These are phyloP conservation scores for Candida alai DNA, from an alignment of 805 yeast species.

Conservation along the genomic window DNA sequence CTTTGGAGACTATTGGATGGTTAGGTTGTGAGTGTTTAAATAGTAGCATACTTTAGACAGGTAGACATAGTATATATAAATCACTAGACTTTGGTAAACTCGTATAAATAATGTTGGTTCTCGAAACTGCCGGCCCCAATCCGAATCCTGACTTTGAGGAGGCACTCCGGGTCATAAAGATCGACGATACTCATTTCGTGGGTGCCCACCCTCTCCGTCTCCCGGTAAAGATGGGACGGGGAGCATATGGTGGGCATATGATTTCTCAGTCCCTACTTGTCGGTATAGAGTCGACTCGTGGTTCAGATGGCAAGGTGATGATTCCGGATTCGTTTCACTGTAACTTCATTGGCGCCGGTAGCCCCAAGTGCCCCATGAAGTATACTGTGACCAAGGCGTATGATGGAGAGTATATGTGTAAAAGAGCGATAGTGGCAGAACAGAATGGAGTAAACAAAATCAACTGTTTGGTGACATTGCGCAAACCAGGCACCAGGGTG, in stretches of 20 bases:
- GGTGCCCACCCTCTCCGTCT: slow-evolving; percentile 34
- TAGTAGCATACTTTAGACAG: too few relatives aligned
- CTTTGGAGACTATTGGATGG: too few relatives aligned
- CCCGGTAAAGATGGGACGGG: slow-evolving; percentile 48
- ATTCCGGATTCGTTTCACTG: slow-evolving; percentile 63
- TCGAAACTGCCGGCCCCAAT: slow-evolving; percentile 6
- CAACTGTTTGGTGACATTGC: slow-evolving; percentile 48
- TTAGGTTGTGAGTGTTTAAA: too few relatives aligned
- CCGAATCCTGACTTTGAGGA: slow-evolving; percentile 26
- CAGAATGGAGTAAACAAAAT: slow-evolving; percentile 53
- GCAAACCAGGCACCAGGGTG: slow-evolving; percentile 12
- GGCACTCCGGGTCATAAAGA: slow-evolving; percentile 24
- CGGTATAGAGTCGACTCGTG: slow-evolving; percentile 45
- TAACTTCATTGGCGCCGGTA: slow-evolving; percentile 57
- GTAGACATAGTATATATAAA: too few relatives aligned
- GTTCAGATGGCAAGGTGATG: slow-evolving; percentile 10
- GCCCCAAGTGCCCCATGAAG: slow-evolving; percentile 39
- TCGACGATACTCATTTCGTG: slow-evolving; percentile 23
- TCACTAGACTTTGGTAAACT: too few relatives aligned
- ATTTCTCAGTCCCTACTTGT: slow-evolving; percentile 65
- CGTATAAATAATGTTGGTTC: too few relatives aligned
- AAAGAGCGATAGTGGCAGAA: slow-evolving; percentile 50
- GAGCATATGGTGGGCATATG: slow-evolving; percentile 68
- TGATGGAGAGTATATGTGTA: slow-evolving; percentile 49
- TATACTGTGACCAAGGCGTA: slow-evolving; percentile 53